Conservation (phyloP, 129 eudicot species). For the Flaveria brownii region DNA sequence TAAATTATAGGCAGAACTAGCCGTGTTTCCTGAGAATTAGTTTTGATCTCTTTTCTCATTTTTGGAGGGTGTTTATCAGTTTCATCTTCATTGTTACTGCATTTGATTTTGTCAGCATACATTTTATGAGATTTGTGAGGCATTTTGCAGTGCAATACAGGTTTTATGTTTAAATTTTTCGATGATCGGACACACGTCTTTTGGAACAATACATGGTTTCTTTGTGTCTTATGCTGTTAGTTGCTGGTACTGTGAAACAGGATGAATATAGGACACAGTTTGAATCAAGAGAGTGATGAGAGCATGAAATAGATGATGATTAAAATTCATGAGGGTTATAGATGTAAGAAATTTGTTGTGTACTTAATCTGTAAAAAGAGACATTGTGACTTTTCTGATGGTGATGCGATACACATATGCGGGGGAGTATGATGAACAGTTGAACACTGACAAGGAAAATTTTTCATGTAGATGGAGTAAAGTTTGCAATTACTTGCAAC, state of each 20-base stretch:
- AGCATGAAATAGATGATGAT: no score
- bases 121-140: neutral
- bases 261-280: neutral
- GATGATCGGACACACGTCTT: neutral
- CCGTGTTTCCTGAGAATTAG: neutral
- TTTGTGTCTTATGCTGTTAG: neutral
- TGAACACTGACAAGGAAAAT: neutral
- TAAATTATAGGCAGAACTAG: neutral
- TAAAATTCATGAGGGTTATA: neutral
- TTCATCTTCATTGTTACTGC: neutral
- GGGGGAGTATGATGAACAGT: neutral
- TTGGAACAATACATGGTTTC: neutral
- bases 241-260: neutral
- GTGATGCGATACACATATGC: neutral
- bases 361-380: neutral
- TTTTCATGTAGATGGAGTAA: neutral
- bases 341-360: neutral
- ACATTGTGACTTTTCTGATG: neutral
- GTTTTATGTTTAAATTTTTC: neutral
- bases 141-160: neutral
- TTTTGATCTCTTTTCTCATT: neutral
- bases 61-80: neutral
- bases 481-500: neutral
- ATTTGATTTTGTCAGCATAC: neutral
- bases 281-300: no score